These are phyloP conservation scores for Schizothecium vesticola DNA, from an alignment of 495 filamentous ascomycete genomes.

Conservation along the genomic window DNA sequence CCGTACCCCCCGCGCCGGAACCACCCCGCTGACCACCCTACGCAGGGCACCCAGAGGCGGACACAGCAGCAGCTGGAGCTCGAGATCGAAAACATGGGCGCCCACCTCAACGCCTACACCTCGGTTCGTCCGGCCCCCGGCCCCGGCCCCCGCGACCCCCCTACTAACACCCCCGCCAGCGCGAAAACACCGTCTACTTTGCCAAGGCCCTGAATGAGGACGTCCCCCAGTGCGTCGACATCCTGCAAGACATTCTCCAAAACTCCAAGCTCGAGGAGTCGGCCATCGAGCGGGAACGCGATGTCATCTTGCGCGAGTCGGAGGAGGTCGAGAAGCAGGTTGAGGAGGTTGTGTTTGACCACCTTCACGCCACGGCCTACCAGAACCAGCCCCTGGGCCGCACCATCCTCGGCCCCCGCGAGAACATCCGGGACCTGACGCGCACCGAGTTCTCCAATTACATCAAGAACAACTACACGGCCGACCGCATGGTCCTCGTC, in stretches of 20 bases:
- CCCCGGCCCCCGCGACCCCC: slow-evolving; percentile 8
- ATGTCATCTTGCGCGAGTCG: slow-evolving; percentile 96
- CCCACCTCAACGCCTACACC: slow-evolving; percentile 98
- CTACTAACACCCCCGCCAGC: slow-evolving; percentile 49
- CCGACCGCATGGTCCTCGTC: slow-evolving; percentile 98
- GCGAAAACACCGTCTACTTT: slow-evolving; percentile 99
- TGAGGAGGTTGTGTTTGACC: slow-evolving; percentile 99
- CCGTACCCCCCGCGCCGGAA: background rate
- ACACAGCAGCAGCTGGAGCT: slow-evolving; percentile 95
- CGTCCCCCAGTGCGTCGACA: slow-evolving; percentile 91
- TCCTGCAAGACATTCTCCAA: slow-evolving; percentile 97
- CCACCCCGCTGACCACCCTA: background rate
- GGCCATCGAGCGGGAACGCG: slow-evolving; percentile 94
- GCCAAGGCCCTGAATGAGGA: slow-evolving; percentile 98
- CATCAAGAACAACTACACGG: slow-evolving; percentile 99
- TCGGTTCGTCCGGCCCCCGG: slow-evolving; percentile 62
- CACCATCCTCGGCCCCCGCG: slow-evolving; percentile 93
- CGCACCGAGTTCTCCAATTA: slow-evolving; percentile 85
- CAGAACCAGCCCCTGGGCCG: slow-evolving; percentile 92
- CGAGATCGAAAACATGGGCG: slow-evolving; percentile 99
- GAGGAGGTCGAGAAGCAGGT: slow-evolving; percentile 99
- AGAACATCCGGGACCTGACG: slow-evolving; percentile 96
- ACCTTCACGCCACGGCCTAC: slow-evolving; percentile 97
- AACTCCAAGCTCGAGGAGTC: slow-evolving; percentile 92
- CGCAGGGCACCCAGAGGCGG: slow-evolving; percentile 79